Percentiles rank a stretch among this genome's conserved stretches.
Conservation (phyloP, 495 filamentous ascomycete genomes). For the Pyrenula aspistea region DNA sequence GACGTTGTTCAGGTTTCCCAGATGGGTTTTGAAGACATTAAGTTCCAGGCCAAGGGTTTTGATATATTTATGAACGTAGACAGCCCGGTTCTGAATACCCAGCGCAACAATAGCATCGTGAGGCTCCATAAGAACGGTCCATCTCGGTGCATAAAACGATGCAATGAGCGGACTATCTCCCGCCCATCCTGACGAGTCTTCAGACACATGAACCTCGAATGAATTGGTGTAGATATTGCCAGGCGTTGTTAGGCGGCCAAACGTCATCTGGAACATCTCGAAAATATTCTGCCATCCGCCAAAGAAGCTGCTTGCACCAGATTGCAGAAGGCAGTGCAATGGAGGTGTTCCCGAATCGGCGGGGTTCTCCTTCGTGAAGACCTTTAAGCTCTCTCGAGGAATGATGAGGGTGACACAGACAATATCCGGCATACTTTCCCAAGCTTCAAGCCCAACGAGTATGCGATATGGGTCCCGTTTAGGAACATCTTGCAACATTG, state of each 20-base stretch:
- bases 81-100: conserved; percentile 4
- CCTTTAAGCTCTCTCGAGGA: conserved; percentile 9
- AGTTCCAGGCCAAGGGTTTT: conserved; percentile 4
- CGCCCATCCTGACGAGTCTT: conserved; percentile 18
- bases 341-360: conserved; percentile 8
- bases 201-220: conserved; percentile 12
- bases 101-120: conserved; percentile 9
- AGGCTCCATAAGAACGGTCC: conserved; percentile 14
- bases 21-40: background rate
- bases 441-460: conserved; percentile 11
- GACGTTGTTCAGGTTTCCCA: conserved; percentile 11
- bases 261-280: conserved; percentile 16
- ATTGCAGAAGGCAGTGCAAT: conserved; percentile 14
- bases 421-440: conserved; percentile 18
- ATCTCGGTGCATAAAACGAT: conserved; percentile 24
- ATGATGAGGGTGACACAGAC: conserved; percentile 25
- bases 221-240: conserved; percentile 12
- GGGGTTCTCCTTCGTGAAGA: conserved; percentile 7
- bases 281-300: conserved; percentile 8
- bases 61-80: conserved; percentile 2
- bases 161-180: conserved; percentile 24
- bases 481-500: conserved; percentile 1
- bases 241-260: conserved; percentile 15
- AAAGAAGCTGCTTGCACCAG: background rate
- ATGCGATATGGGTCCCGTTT: background rate